phyloP scores from a whole-genome alignment of 352 stramenopile species.

The Pythium dissotocum region DNA sequence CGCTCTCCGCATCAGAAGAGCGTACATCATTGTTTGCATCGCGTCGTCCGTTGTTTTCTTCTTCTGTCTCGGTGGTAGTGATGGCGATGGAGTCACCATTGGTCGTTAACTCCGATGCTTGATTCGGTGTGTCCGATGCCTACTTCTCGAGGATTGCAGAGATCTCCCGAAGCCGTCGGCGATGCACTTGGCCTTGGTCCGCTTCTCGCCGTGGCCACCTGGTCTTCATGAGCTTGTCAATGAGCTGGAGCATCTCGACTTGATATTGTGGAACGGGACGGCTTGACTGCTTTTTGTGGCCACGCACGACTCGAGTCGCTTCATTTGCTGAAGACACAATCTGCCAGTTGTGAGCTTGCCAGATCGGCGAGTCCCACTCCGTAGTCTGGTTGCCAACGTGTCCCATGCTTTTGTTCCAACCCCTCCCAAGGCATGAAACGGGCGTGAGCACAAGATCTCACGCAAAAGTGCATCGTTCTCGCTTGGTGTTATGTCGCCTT shows the following conservation, averaged over 20 bases:
- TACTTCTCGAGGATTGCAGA: background rate
- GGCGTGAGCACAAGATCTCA: constrained; percentile 5
- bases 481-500: background rate
- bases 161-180: background rate
- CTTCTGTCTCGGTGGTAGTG: background rate
- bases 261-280: background rate
- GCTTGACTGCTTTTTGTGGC: background rate
- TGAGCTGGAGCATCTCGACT: constrained; percentile 10
- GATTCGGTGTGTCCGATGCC: no score
- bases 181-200: background rate
- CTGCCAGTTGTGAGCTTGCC: background rate
- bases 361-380: background rate
- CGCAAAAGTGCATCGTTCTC: constrained; percentile 10
- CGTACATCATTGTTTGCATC: background rate
- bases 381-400: background rate
- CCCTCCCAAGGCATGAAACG: background rate
- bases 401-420: no score
- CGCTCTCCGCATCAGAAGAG: background rate
- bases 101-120: no score
- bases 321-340: background rate
- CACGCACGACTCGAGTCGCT: background rate
- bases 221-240: constrained; percentile 5
- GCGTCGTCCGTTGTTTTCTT: background rate
- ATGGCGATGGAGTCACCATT: background rate
- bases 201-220: constrained; percentile 1